These are phyloP conservation scores for Colletotrichum plurivorum DNA, from an alignment of 2,329 filamentous ascomycete species.

Conservation along the genomic window DNA sequence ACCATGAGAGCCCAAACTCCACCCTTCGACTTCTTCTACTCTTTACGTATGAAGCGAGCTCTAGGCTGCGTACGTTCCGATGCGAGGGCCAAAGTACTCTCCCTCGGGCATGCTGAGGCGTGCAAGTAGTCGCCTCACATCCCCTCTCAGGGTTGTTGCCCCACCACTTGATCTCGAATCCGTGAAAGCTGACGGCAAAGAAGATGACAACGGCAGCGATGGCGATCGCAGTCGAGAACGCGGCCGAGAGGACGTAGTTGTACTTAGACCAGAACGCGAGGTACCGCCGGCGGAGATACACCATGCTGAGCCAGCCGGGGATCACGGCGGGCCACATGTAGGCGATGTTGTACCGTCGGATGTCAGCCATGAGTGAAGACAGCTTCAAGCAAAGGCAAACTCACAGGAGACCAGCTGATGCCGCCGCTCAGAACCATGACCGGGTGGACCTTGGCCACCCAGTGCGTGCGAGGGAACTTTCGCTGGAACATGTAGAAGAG, in stretches of 20 bases:
- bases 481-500: slow-evolving; percentile 50
- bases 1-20: background rate
- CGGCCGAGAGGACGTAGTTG: slow-evolving; percentile 52
- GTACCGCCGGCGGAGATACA: slow-evolving; percentile 55
- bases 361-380: too few relatives aligned
- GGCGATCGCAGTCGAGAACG: slow-evolving; percentile 49
- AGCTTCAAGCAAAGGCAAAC: background rate
- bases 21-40: background rate
- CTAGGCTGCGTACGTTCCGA: slow-evolving; percentile 19
- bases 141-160: slow-evolving; percentile 43
- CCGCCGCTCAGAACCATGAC: slow-evolving; percentile 55
- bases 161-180: slow-evolving; percentile 47
- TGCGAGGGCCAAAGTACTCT: slow-evolving; percentile 27
- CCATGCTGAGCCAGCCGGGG: slow-evolving; percentile 57
- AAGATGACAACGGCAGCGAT: slow-evolving; percentile 50
- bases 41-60: background rate
- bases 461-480: slow-evolving; percentile 49
- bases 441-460: slow-evolving; percentile 56
- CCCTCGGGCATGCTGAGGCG: slow-evolving; percentile 23
- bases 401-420: slow-evolving; percentile 50
- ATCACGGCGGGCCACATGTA: slow-evolving; percentile 61
- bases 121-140: slow-evolving; percentile 28
- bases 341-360: slow-evolving; percentile 50
- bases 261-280: slow-evolving; percentile 56
- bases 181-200: slow-evolving; percentile 47